Conservation (phyloP, 306 rosid species). For the Cucurbita pepo region DNA sequence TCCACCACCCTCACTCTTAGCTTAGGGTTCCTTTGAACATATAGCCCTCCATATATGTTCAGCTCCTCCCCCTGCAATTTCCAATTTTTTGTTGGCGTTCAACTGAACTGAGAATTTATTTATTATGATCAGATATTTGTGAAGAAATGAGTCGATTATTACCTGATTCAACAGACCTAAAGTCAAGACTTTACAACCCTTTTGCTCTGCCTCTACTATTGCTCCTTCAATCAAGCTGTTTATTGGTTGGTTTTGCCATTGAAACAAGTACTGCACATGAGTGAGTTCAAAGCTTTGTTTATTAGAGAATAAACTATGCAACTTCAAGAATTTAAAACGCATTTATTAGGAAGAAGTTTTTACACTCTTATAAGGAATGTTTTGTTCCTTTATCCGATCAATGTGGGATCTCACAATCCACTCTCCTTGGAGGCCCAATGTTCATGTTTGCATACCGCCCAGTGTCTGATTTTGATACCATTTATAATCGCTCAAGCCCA, state of each 20-base stretch:
- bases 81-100: neutral
- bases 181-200: constrained; percentile 19
- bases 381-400: too few relatives aligned
- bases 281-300: neutral
- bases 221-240: constrained; percentile 21
- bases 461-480: too few relatives aligned
- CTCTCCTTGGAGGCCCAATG: too few relatives aligned
- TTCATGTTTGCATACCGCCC: too few relatives aligned
- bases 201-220: constrained; percentile 21
- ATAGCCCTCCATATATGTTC: constrained; percentile 43
- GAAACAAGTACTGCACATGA: constrained; percentile 10
- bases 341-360: too few relatives aligned
- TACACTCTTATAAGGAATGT: too few relatives aligned
- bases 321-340: too few relatives aligned
- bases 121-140: neutral
- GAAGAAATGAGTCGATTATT: neutral
- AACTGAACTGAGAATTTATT: too few relatives aligned
- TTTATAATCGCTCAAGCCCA: too few relatives aligned
- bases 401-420: too few relatives aligned
- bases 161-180: constrained; percentile 33
- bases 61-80: constrained; percentile 37
- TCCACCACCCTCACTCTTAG: constrained; percentile 57
- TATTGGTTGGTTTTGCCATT: constrained; percentile 16
- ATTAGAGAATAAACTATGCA: neutral
- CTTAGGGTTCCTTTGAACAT: constrained; percentile 27